Percentiles rank a stretch among this genome's conserved stretches.
Conservation (phyloP, 129 eudicot genomes). For the Artemisia annua region DNA sequence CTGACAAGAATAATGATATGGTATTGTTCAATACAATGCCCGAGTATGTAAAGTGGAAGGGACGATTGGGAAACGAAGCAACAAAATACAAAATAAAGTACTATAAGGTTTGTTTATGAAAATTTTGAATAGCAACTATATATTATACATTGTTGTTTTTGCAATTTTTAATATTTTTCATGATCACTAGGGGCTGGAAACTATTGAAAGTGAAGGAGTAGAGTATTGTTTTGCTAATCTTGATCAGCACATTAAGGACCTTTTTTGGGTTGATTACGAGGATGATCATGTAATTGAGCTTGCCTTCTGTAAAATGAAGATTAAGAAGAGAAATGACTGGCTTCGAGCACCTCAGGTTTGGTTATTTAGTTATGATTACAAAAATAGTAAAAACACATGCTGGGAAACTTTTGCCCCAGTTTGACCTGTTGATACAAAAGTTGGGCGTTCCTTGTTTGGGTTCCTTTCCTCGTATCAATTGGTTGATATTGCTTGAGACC, state of each 20-base stretch:
- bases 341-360: constrained; percentile 76
- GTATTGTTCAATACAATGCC: constrained; percentile 73
- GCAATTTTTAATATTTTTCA: neutral
- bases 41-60: constrained; percentile 79
- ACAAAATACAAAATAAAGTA: constrained; percentile 69
- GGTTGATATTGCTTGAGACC: too few species aligned
- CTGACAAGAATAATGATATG: constrained; percentile 43
- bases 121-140: neutral
- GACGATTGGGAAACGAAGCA: constrained; percentile 42
- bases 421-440: too few species aligned
- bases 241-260: constrained; percentile 64
- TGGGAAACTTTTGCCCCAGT: neutral
- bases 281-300: constrained; percentile 92
- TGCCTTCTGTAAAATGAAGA: constrained; percentile 89
- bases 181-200: constrained; percentile 79
- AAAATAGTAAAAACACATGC: neutral
- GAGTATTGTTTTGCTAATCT: constrained; percentile 52
- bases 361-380: neutral
- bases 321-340: constrained; percentile 87
- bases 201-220: constrained; percentile 70
- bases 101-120: constrained; percentile 63
- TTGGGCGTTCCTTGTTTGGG: too few species aligned
- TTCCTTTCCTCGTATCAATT: too few species aligned
- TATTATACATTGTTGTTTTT: neutral
- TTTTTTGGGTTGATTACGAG: constrained; percentile 61